Percentiles rank a stretch among this genome's conserved stretches.
Evolutionary conservation across 164 flowering plant genomes (phyloP).

Genomic region (Aristolochia californica): DNA sequence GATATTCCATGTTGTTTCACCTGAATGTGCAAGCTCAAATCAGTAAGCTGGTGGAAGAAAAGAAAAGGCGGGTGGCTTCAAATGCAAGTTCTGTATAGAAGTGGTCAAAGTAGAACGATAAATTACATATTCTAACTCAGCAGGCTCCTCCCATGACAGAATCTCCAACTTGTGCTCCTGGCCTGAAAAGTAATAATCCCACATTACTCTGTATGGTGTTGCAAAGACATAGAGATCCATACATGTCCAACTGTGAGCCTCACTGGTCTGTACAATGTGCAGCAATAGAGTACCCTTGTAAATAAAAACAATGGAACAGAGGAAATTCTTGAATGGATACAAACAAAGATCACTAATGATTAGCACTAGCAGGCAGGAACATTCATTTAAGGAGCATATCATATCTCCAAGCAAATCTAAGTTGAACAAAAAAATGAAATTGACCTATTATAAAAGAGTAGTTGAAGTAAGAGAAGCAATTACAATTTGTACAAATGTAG

Average conservation of each 20-base stretch:
- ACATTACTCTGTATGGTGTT: constrained; percentile 88
- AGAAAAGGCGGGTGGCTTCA: not conserved
- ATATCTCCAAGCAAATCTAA: not conserved
- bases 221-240: constrained; percentile 99
- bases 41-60: not conserved
- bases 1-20: constrained; percentile 95
- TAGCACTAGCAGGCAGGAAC: not conserved
- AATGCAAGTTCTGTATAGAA: not conserved
- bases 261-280: constrained; percentile 47
- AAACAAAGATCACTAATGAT: not conserved
- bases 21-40: constrained; percentile 25
- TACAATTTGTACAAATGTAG: no score
- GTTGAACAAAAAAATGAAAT: not conserved
- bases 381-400: not conserved
- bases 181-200: constrained; percentile 94
- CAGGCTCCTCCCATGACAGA: constrained; percentile 89
- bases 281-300: not conserved
- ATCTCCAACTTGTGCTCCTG: constrained; percentile 71
- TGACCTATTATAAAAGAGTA: no score
- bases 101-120: not conserved
- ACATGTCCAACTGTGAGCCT: constrained; percentile 96
- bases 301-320: not conserved
- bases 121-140: constrained; percentile 91
- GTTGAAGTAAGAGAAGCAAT: no score
- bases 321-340: not conserved